phyloP scores from a whole-genome alignment of 352 stramenopile genomes.

The Elongisporangium anandrum region DNA sequence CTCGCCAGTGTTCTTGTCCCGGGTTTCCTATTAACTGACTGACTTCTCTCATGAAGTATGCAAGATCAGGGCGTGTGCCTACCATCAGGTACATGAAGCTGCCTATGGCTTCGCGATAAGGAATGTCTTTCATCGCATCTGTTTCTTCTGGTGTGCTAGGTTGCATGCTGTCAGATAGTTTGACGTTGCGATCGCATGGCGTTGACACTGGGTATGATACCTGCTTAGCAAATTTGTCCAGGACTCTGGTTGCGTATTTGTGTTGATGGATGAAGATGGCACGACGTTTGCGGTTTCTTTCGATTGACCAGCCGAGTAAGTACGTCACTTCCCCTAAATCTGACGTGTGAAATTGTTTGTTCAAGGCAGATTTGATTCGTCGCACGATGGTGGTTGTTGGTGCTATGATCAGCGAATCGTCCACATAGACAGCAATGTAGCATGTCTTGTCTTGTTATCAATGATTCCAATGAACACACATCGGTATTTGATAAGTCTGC shows the following conservation, averaged over 20 bases:
- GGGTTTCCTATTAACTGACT: slow-evolving; percentile 15
- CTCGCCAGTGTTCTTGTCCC: slow-evolving; percentile 10
- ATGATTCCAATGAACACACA: slow-evolving; percentile 9
- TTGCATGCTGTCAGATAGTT: slow-evolving; percentile 5
- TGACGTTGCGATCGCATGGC: slow-evolving; percentile 7
- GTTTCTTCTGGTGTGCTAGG: slow-evolving; percentile 6
- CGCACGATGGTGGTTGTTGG: neutral
- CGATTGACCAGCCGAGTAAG: slow-evolving; percentile 9
- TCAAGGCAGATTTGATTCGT: slow-evolving; percentile 8
- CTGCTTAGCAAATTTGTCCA: slow-evolving; percentile 12
- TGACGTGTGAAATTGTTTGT: slow-evolving; percentile 10
- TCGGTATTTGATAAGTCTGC: slow-evolving; percentile 7
- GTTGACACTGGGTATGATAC: slow-evolving; percentile 4
- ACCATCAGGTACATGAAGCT: slow-evolving; percentile 18
- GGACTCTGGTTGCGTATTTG: slow-evolving; percentile 12
- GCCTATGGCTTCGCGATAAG: slow-evolving; percentile 11
- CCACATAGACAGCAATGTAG: slow-evolving; percentile 9
- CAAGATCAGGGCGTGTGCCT: slow-evolving; percentile 10
- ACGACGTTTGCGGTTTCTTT: slow-evolving; percentile 3
- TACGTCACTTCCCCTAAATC: slow-evolving; percentile 8
- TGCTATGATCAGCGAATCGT: slow-evolving; percentile 8
- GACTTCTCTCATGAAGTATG: slow-evolving; percentile 12
- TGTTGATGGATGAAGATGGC: slow-evolving; percentile 13
- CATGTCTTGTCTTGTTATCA: slow-evolving; percentile 1
- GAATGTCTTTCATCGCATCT: slow-evolving; percentile 10